phyloP scores from a whole-genome alignment of 1,284 basidiomycete species.

The Ganoderma resinaceum region DNA sequence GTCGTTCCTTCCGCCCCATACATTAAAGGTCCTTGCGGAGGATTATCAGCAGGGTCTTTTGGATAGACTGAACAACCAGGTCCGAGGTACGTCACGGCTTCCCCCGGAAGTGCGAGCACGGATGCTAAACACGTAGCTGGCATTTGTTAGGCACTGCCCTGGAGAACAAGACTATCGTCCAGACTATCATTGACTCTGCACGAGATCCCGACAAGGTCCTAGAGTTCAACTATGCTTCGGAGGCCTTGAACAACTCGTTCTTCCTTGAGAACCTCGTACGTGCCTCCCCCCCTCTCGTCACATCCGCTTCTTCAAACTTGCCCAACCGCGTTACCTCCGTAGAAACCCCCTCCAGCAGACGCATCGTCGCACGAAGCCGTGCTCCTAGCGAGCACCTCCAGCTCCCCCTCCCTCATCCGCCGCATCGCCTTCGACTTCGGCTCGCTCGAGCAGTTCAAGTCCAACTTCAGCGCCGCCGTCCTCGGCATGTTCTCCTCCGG shows the following conservation, averaged over 20 bases:
- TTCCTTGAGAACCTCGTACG: conserved; percentile 89
- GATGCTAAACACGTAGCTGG: conserved; percentile 22
- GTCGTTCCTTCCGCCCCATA: conserved; percentile 73
- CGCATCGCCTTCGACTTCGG: conserved; percentile 65
- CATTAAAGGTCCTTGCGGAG: conserved; percentile 71
- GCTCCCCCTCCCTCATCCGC: conserved; percentile 40
- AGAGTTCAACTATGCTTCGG: conserved; percentile 91
- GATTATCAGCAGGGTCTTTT: conserved; percentile 87
- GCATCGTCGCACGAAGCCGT: conserved; percentile 48
- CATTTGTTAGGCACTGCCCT: conserved; percentile 23
- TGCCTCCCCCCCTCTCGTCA: conserved; percentile 32
- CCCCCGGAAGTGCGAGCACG: not conserved
- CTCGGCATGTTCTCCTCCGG: conserved; percentile 85
- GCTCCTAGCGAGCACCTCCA: conserved; percentile 41
- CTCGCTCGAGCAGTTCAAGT: conserved; percentile 75
- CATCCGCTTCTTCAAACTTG: not conserved
- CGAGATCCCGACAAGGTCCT: conserved; percentile 67
- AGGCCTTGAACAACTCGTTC: conserved; percentile 95
- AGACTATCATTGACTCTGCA: conserved; percentile 81
- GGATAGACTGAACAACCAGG: conserved; percentile 75
- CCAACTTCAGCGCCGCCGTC: conserved; percentile 78
- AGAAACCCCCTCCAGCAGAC: conserved; percentile 60
- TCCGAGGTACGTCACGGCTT: conserved; percentile 60
- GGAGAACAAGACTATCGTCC: conserved; percentile 67
- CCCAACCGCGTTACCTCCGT: conserved; percentile 8